Evolutionary conservation across 768 basidiomycete species (phyloP).

Genomic region (Brasilioporus rufonigricans): DNA sequence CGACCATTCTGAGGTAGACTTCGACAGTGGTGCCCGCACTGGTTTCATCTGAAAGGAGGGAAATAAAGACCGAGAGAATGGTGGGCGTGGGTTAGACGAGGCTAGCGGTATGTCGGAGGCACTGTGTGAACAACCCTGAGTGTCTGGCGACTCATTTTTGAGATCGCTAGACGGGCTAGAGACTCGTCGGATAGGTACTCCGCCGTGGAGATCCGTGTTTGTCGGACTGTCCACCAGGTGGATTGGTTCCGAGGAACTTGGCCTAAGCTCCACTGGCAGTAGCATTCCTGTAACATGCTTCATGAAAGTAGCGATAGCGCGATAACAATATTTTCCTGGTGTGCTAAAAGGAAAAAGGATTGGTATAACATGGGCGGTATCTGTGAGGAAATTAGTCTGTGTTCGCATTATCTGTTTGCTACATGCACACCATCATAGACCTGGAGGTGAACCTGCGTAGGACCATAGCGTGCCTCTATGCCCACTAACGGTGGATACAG

Average conservation of each 20-base stretch:
- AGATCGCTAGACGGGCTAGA: not conserved
- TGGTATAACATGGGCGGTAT: constrained; percentile 70
- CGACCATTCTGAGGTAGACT: constrained; percentile 16
- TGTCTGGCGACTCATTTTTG: not conserved
- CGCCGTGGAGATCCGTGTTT: not conserved
- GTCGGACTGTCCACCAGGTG: constrained; percentile 1
- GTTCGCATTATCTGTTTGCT: constrained; percentile 20
- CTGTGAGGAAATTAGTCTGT: constrained; percentile 33
- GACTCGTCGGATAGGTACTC: not conserved
- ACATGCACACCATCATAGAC: constrained; percentile 72
- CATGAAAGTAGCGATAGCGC: constrained; percentile 70
- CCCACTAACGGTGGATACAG: constrained; percentile 58
- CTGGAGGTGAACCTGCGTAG: constrained; percentile 88
- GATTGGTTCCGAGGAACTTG: constrained; percentile 12
- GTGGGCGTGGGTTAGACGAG: constrained; percentile 2
- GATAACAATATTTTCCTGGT: constrained; percentile 77
- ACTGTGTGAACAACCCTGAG: not conserved
- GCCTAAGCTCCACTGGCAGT: constrained; percentile 8
- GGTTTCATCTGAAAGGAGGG: constrained; percentile 18
- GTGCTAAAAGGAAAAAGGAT: constrained; percentile 74
- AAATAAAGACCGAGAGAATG: constrained; percentile 13
- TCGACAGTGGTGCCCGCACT: constrained; percentile 6
- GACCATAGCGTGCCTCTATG: constrained; percentile 50
- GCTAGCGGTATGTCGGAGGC: not conserved
- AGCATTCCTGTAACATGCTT: constrained; percentile 60